Conservation (phyloP, 805 yeast species). For the Debaryomyces maramus region DNA sequence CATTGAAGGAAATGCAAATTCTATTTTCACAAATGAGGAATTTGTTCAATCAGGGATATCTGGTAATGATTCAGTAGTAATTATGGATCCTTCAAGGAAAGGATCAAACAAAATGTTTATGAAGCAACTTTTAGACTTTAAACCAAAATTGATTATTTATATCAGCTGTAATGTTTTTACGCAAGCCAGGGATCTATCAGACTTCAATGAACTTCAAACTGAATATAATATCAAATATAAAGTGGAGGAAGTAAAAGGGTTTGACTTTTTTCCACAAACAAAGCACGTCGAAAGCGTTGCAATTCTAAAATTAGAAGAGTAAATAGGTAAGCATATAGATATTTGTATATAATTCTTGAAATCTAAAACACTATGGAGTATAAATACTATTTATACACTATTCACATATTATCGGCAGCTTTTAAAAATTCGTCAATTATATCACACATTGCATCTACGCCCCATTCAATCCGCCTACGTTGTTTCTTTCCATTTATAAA, state of each 20-base stretch:
- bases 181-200: constrained; percentile 44
- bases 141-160: constrained; percentile 39
- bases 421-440: constrained; percentile 47
- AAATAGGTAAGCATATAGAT: constrained; percentile 2
- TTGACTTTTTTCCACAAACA: constrained; percentile 56
- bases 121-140: constrained; percentile 35
- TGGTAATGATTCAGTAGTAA: constrained; percentile 35
- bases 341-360: constrained; percentile 3
- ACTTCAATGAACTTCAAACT: constrained; percentile 24
- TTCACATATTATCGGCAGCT: constrained; percentile 5
- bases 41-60: constrained; percentile 24
- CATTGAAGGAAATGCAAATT: constrained; percentile 38
- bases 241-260: constrained; percentile 33
- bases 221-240: constrained; percentile 14
- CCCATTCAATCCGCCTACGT: constrained; percentile 65
- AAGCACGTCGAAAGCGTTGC: constrained; percentile 60
- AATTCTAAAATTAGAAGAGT: constrained; percentile 29
- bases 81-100: constrained; percentile 48
- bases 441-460: constrained; percentile 53
- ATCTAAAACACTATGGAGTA: neutral
- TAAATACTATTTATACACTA: neutral
- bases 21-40: constrained; percentile 28
- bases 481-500: constrained; percentile 56
- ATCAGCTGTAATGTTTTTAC: constrained; percentile 48
- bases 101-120: constrained; percentile 38